Conservation (phyloP, 2,329 filamentous ascomycete species). For the Curvularia sp. region DNA sequence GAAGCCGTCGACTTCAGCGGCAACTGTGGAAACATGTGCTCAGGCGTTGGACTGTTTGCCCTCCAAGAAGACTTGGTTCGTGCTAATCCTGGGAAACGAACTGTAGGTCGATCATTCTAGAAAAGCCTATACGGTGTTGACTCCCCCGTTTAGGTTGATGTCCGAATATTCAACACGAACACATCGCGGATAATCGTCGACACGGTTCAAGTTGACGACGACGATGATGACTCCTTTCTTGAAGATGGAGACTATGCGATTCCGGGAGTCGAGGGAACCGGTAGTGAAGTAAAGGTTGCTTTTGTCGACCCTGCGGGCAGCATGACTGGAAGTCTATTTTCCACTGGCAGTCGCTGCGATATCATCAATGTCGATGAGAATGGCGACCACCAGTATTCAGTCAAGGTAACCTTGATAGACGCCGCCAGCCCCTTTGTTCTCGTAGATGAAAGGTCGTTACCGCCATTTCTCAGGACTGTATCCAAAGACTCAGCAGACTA, state of each 20-base stretch:
- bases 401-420: constrained; percentile 65
- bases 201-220: constrained; percentile 60
- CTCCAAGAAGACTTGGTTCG: constrained; percentile 61
- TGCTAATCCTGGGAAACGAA: constrained; percentile 33
- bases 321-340: constrained; percentile 66
- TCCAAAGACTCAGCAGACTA: constrained; percentile 52
- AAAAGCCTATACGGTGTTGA: not conserved
- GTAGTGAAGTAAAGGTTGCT: constrained; percentile 63
- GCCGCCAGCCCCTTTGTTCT: constrained; percentile 70
- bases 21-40: constrained; percentile 77
- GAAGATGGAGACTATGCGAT: constrained; percentile 65
- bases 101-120: constrained; percentile 13
- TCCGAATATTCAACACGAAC: constrained; percentile 74
- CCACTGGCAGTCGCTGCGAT: constrained; percentile 64
- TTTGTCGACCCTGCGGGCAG: constrained; percentile 69
- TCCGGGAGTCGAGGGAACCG: constrained; percentile 68
- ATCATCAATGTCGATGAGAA: constrained; percentile 45
- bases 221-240: constrained; percentile 51
- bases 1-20: constrained; percentile 69
- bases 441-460: constrained; percentile 60
- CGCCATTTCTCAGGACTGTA: constrained; percentile 57
- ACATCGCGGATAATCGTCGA: constrained; percentile 66
- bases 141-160: constrained; percentile 26
- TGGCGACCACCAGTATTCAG: constrained; percentile 40
- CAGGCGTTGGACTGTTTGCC: constrained; percentile 70